Base-by-base conservation (phyloP, 192 early-diverging fungal genomes). In the Backusella parvicylindrica region DNA sequence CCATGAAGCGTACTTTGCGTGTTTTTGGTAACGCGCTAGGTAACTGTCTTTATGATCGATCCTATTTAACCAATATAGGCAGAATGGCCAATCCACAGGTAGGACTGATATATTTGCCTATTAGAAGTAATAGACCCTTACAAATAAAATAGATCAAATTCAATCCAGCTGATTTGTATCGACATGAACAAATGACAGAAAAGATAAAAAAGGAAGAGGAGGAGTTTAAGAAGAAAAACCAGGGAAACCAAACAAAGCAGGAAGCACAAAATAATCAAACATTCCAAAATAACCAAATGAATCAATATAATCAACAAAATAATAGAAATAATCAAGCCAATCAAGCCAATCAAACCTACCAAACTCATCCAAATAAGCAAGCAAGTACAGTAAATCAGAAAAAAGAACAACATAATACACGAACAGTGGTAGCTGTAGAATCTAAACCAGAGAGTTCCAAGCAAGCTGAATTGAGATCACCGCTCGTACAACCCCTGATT, bases 1-100 rank as follows among this genome's bases (percentile, higher is more conserved):
- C 83, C 1, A 71, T 95, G n/a, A 99, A 99, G 82, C 86, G 97
- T 26, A 90, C 95, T 8, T 81, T 98, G 78, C 89, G 92, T 1
- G 79, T 85, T 50, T 97, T 97, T 82, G 98, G 98, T 30, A 73
- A 63, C 23, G 63, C 60, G 5, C n/a, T 73, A 15, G 72, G 72
- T 32, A 73, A 73, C 16, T 73, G 72, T 40, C 21, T 73, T 18
- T 73, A 73, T 73, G 72, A 73, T 41, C 33, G 43, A 32, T 31
- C 38, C 0, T 64, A 95, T 80, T 86, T 18, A 64, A 98, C 67
- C 93, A 96, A 13, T 92, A 94, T 76, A 95, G 95, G 74, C 80
- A 95, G 6, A 94, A 96, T 81, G 92, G 72, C 56, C 5, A 64
- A 60, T 9, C 72, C 56, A 95, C 77, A 97, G 95, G 82, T 84